Evolutionary conservation across 768 basidiomycete species (phyloP).

Genomic region (Termitomyces sp.): DNA sequence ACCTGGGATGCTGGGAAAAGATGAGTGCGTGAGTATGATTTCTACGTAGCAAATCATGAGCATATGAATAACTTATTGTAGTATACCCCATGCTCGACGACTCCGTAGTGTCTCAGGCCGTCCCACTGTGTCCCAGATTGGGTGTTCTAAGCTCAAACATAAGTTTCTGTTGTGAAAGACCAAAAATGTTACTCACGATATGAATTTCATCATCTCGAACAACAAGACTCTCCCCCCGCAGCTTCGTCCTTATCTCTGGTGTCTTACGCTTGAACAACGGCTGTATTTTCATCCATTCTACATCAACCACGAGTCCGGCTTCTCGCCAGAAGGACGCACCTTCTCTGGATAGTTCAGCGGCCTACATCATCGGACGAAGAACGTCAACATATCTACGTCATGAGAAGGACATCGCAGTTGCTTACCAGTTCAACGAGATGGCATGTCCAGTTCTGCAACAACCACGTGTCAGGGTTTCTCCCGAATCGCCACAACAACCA

Average conservation of each 20-base stretch:
- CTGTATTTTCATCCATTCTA: conserved; percentile 21
- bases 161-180: background rate
- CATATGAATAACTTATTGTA: conserved; percentile 49
- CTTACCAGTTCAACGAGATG: conserved; percentile 60
- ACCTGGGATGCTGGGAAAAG: conserved; percentile 32
- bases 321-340: conserved; percentile 25
- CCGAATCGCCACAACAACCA: background rate
- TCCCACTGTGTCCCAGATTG: conserved; percentile 73
- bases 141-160: conserved; percentile 44
- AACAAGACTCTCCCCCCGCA: conserved; percentile 18
- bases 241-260: conserved; percentile 43
- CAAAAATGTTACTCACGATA: conserved; percentile 30
- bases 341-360: conserved; percentile 63
- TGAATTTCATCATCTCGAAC: conserved; percentile 48
- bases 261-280: conserved; percentile 50
- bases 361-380: conserved; percentile 27
- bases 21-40: background rate
- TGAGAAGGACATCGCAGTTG: background rate
- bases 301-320: background rate
- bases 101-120: conserved; percentile 53
- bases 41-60: background rate
- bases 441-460: conserved; percentile 41
- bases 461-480: background rate
- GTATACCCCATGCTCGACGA: conserved; percentile 46
- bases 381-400: background rate